phyloP scores from a whole-genome alignment of 2,329 filamentous ascomycete species.

The Cryphonectria radicalis region DNA sequence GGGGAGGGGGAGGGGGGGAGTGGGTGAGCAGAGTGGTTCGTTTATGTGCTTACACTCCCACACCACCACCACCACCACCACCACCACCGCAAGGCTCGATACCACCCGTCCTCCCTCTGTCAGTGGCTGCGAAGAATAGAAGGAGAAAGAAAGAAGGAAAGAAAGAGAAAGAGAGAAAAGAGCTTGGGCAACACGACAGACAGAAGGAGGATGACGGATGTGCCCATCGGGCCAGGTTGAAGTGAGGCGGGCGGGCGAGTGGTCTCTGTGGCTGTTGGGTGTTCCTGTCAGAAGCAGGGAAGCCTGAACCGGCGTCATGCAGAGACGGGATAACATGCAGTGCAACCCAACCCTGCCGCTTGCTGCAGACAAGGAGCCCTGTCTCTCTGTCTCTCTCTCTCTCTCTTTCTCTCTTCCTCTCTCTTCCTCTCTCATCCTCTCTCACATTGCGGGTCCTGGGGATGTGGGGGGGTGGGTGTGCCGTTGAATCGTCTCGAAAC shows the following conservation, averaged over 20 bases:
- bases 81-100: background rate
- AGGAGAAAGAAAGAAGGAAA: background rate
- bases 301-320: background rate
- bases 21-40: background rate
- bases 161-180: background rate
- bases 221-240: background rate
- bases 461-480: background rate
- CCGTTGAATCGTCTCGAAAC: background rate
- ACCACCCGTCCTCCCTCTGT: background rate
- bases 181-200: background rate
- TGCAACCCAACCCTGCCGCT: background rate
- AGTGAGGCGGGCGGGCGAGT: background rate
- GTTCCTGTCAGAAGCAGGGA: background rate
- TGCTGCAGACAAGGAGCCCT: background rate
- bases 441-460: background rate
- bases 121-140: no score
- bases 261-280: background rate
- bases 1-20: no score
- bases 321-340: conserved; percentile 3
- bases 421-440: background rate
- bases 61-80: background rate
- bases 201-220: background rate
- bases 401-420: background rate
- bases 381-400: background rate
- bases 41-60: background rate